Conservation (phyloP, 2,329 filamentous ascomycete species). For the Apiospora kogelbergensis region DNA sequence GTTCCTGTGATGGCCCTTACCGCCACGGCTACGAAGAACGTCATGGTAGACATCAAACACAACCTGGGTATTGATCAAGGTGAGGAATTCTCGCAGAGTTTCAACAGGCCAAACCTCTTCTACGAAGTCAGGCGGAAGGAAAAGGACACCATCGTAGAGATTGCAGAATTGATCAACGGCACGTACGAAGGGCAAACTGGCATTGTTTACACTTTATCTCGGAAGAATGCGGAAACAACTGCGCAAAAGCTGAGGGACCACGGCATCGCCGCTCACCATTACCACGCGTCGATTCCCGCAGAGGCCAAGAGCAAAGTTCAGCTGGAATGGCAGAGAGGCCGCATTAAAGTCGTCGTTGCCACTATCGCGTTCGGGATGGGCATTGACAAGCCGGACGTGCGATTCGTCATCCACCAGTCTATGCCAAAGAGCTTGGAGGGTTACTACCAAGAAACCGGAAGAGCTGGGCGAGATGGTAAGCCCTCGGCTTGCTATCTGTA, state of each 20-base stretch:
- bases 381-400: constrained; percentile 97
- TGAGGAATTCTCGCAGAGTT: constrained; percentile 84
- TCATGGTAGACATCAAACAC: constrained; percentile 87
- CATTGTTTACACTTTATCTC: constrained; percentile 90
- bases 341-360: constrained; percentile 86
- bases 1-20: constrained; percentile 95
- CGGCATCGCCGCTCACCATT: constrained; percentile 75
- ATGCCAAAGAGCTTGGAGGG: constrained; percentile 95
- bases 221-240: constrained; percentile 78
- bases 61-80: constrained; percentile 83
- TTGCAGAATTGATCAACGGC: constrained; percentile 66
- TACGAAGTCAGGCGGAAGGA: constrained; percentile 81
- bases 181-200: constrained; percentile 74
- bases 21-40: constrained; percentile 90
- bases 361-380: constrained; percentile 99
- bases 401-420: constrained; percentile 92
- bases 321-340: constrained; percentile 76
- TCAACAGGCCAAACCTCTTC: constrained; percentile 92
- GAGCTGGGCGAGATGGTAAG: constrained; percentile 88
- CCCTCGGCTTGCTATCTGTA: constrained; percentile 87
- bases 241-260: constrained; percentile 65
- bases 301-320: constrained; percentile 72
- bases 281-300: constrained; percentile 77
- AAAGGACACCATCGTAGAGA: constrained; percentile 53
- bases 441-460: constrained; percentile 97